Base-by-base conservation (phyloP, 495 filamentous ascomycete genomes). In the Penicillium verhagenii region DNA sequence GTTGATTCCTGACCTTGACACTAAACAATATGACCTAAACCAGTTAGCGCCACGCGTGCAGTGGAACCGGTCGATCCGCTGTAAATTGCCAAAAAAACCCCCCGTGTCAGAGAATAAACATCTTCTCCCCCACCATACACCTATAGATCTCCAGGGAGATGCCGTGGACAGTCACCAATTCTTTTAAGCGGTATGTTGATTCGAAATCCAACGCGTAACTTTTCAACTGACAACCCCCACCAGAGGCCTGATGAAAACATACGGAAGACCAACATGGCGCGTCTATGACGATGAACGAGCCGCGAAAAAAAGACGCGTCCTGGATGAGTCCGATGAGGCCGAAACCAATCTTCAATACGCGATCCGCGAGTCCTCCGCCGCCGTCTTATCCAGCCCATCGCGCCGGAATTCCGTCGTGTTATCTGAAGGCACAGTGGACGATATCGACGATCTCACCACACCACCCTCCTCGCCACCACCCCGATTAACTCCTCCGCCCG, bases 161-260 rank as follows among this genome's bases (percentile, higher is more conserved):
- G 79, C 77, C 78, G 69, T 82, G 76, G 68, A 80, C 77, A 54
- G 78, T 82, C 54, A 80, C 79, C 59, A 82, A 82, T 71, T 82
- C 79, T 58, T 82, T 80, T 51, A 82, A 79, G 69, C 73, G 79
- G 79, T 82, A 70, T 19, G 64, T 56, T 14, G 5, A 20, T 44
- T 18, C 23, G 18, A 13, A 19, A 40, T 16, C 7, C 25, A 40
- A 40, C 21, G 29, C 47, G 40, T 35, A n/a, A n/a, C n/a, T n/a
- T n/a, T 20, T 23, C 24, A 9, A 60, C 44, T 54, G 19, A 52
- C 11, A 24, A 9, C 26, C 42, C 14, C 25, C 25, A 31, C 19
- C 54, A 78, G 75, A 72, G 73, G 75, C 71, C 74, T 77, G 50
- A 79, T 77, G 76, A 77, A 76, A 74, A 79, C 76, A 52, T 79